phyloP scores from a whole-genome alignment of 371 early-diverging fungal species.

The Mucor saturninus region DNA sequence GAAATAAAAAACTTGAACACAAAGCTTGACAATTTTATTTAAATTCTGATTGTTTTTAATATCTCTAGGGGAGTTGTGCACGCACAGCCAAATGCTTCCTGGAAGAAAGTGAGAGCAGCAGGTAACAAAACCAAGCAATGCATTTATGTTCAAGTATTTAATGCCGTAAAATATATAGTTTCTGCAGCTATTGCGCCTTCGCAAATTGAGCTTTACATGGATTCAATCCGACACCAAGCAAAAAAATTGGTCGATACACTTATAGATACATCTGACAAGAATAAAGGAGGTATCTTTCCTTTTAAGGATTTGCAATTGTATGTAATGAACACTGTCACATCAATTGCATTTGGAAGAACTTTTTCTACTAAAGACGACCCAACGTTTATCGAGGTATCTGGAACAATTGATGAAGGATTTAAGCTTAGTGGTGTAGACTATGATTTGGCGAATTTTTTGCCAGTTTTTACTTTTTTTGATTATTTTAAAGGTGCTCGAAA shows the following conservation, averaged over 20 bases:
- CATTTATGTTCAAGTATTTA: not conserved
- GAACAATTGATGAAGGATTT: conserved; percentile 2
- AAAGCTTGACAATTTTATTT: no score
- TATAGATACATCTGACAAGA: not conserved
- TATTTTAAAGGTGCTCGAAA: not conserved
- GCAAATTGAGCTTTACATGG: conserved; percentile 5
- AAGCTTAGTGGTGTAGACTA: conserved; percentile 9
- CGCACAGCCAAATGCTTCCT: not conserved
- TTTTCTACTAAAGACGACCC: conserved; percentile 19
- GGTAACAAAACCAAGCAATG: not conserved
- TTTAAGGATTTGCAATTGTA: conserved; percentile 9
- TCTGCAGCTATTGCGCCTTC: conserved; percentile 16
- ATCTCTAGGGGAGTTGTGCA: not conserved
- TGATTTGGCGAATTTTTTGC: conserved; percentile 16
- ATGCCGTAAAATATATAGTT: not conserved
- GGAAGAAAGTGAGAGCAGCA: conserved; percentile 5
- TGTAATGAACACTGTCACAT: conserved; percentile 14
- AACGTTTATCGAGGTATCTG: not conserved
- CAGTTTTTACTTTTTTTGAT: conserved; percentile 6
- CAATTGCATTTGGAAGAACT: conserved; percentile 1
- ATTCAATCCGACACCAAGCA: conserved; percentile 7
- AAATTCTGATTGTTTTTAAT: no score
- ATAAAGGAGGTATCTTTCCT: not conserved
- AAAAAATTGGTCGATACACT: conserved; percentile 6
- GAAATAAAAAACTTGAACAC: not conserved